These are phyloP conservation scores for Thinopyrum elongatum DNA, from an alignment of 176 grass and related monocot genomes.

Conservation along the genomic window DNA sequence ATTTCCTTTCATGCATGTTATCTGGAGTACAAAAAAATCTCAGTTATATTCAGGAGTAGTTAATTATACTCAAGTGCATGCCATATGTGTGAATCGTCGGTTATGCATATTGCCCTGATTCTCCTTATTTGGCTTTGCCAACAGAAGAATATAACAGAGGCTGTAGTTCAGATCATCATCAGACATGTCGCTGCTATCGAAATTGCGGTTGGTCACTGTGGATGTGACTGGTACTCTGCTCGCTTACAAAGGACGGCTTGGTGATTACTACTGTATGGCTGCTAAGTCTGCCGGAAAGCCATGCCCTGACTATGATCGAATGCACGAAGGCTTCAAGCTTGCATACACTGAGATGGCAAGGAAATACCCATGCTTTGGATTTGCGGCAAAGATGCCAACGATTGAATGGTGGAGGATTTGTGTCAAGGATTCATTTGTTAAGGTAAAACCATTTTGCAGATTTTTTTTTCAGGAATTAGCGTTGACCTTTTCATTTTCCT, in stretches of 20 bases:
- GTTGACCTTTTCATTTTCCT: not conserved
- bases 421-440: constrained; percentile 86
- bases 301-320: constrained; percentile 93
- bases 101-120: not conserved
- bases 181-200: constrained; percentile 76
- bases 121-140: not conserved
- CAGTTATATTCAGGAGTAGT: not conserved
- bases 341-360: constrained; percentile 89
- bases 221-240: constrained; percentile 96
- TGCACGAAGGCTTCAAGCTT: constrained; percentile 93
- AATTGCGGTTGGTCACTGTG: constrained; percentile 76
- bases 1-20: not conserved
- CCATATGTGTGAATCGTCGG: not conserved
- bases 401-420: constrained; percentile 91
- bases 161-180: not conserved
- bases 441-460: constrained; percentile 26
- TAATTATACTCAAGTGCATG: not conserved
- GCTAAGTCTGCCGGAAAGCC: constrained; percentile 80
- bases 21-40: not conserved
- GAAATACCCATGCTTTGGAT: constrained; percentile 80
- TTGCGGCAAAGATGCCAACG: constrained; percentile 78
- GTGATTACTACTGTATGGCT: constrained; percentile 99
- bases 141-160: constrained; percentile 15
- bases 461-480: not conserved
- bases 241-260: constrained; percentile 95